phyloP scores from a whole-genome alignment of 2,329 filamentous ascomycete genomes.

The Aspergillus ochraceoroseus region DNA sequence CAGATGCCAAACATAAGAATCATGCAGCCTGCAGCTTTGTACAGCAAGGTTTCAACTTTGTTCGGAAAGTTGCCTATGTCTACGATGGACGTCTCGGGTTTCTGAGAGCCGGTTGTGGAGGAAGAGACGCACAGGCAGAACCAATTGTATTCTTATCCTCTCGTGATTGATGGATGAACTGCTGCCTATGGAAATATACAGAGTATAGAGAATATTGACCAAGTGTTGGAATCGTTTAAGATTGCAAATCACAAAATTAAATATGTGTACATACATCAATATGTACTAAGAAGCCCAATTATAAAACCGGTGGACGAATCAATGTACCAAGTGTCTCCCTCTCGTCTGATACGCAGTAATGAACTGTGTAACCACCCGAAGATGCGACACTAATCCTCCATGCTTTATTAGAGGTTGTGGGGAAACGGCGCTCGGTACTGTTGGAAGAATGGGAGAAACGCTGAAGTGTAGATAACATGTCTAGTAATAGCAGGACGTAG shows the following conservation, averaged over 20 bases:
- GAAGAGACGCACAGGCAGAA: background rate
- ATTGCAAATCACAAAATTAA: conserved; percentile 11
- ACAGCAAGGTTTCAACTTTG: background rate
- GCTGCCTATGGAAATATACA: too few species aligned
- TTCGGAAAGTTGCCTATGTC: conserved; percentile 1
- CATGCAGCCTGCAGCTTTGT: conserved; percentile 6
- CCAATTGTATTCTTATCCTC: conserved; percentile 1
- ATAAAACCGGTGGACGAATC: conserved; percentile 1
- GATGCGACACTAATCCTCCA: too few species aligned
- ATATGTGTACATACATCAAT: conserved; percentile 32
- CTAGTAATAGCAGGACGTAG: conserved; percentile 20
- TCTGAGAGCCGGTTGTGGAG: too few species aligned
- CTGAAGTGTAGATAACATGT: conserved; percentile 11
- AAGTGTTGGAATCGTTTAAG: conserved; percentile 1
- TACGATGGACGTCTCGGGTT: background rate
- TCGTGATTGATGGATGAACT: too few species aligned
- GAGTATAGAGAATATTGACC: background rate
- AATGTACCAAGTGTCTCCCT: background rate
- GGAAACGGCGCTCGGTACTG: conserved; percentile 1
- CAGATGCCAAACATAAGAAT: conserved; percentile 10
- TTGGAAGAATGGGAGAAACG: conserved; percentile 5
- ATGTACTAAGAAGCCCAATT: conserved; percentile 18
- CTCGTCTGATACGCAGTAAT: conserved; percentile 5
- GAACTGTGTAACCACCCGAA: too few species aligned
- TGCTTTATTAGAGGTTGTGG: background rate